Conservation (phyloP, 805 yeast genomes). For the Kazachstania kunashirensis region DNA sequence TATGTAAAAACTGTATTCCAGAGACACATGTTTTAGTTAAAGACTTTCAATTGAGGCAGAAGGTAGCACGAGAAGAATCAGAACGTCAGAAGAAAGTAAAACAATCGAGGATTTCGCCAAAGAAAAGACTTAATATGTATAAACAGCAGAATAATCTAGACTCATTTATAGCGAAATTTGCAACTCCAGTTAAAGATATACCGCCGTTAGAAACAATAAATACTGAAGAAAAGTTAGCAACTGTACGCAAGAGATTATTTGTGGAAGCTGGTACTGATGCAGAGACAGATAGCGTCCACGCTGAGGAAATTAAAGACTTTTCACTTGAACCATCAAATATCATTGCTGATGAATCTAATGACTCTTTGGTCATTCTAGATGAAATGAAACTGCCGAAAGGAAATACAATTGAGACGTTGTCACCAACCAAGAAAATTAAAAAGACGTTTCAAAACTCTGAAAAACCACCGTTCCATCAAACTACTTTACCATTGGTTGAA, state of each 20-base stretch:
- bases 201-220: conserved; percentile 7
- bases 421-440: neutral
- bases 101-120: conserved; percentile 5
- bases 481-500: too few relatives aligned
- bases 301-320: too few relatives aligned
- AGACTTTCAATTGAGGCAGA: conserved; percentile 8
- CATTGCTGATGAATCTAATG: conserved; percentile 4
- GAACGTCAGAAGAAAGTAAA: neutral
- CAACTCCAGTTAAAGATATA: conserved; percentile 13
- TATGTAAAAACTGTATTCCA: conserved; percentile 17
- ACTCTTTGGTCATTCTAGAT: conserved; percentile 17
- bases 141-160: conserved; percentile 22
- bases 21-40: conserved; percentile 9
- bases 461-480: too few relatives aligned
- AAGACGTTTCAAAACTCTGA: too few relatives aligned
- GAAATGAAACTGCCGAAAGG: conserved; percentile 4
- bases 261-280: conserved; percentile 18
- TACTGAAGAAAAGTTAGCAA: neutral
- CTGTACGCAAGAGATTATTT: conserved; percentile 16
- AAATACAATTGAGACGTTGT: neutral
- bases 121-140: conserved; percentile 5
- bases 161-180: conserved; percentile 14
- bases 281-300: too few relatives aligned
- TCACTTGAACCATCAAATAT: conserved; percentile 3
- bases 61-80: neutral